Base-by-base conservation (phyloP, 2,329 filamentous ascomycete genomes). In the Drechmeria coniospora region DNA sequence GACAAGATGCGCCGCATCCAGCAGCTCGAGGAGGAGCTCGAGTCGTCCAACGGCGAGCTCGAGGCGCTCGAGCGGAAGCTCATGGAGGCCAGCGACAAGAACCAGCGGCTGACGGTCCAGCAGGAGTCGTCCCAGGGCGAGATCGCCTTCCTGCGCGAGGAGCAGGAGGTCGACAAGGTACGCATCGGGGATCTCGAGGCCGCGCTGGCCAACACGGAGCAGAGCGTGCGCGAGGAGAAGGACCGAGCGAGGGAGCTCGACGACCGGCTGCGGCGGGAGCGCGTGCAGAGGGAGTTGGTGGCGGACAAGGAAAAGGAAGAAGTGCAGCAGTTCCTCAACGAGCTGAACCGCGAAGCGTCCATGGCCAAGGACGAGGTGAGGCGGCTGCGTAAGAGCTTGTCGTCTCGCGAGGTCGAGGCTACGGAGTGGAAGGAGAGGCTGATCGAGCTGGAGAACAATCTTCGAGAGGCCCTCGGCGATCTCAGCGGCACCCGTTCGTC, bases 131-230 rank as follows among this genome's bases (percentile, higher is more conserved):
- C 79, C 31, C 87, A 94, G 43, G 78, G 78, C 33, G 90, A 98
- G 51, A 92, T 95, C 53, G 76, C 81, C 1, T 98, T 98, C 65
- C 54, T 98, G 27, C 76, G 90, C 2, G 90, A 98, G 48, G 90
- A 98, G 57, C 90, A 98, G 52, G 90, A 98, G 53, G 73, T 71
- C 12, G 90, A 98, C 60, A 98, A 98, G 65, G 92, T 98, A 49
- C 86, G 84, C 54, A 95, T 98, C 43, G 83, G 87, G 21, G 84
- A 95, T 45, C 63, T 95, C 6, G 86, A 95, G 46, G 80, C 82
- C 7, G 74, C 77, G 10, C 58, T 94, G 21, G 79, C 81, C 42
- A 78, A 73, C 31, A 68, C 74, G n/a, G 79, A 92, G 48, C 73
- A 83, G 44, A 71, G 62, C 26, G 59, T 93, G n/a, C 71, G 79